A percentile compares a stretch with the other conserved stretches of the same genome.
phyloP scores from a whole-genome alignment of 1,284 basidiomycete species.

The Sphagnurus paluster region DNA sequence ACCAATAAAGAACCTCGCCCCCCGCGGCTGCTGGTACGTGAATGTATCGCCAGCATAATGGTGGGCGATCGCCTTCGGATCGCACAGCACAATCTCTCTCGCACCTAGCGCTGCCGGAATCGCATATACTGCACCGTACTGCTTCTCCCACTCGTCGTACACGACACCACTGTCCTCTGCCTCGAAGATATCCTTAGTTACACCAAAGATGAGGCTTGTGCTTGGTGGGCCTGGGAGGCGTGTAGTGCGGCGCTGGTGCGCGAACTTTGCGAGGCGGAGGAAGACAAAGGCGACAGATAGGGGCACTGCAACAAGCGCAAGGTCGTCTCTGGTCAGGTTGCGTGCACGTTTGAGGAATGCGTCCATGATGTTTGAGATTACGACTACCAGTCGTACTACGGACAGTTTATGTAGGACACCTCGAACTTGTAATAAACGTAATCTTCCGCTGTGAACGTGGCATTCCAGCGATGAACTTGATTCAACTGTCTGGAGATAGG shows the following conservation, averaged over 20 bases:
- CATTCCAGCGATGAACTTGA: no score
- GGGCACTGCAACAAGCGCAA: background rate
- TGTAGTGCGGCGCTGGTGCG: slow-evolving; percentile 15
- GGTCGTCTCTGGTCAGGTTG: no score
- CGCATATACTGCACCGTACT: slow-evolving; percentile 45
- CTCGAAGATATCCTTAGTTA: slow-evolving; percentile 19
- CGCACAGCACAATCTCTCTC: slow-evolving; percentile 39
- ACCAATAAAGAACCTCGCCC: slow-evolving; percentile 10
- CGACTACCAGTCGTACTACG: no score
- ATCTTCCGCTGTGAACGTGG: no score
- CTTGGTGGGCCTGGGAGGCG: slow-evolving; percentile 29
- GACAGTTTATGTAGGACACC: no score
- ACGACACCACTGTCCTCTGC: slow-evolving; percentile 22
- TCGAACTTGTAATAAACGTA: no score
- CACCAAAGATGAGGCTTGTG: slow-evolving; percentile 29
- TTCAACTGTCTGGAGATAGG: no score
- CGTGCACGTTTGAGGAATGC: no score
- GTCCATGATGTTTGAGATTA: no score
- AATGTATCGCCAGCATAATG: slow-evolving; percentile 43
- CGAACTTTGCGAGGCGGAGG: background rate
- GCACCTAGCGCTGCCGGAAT: slow-evolving; percentile 35
- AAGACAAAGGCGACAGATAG: slow-evolving; percentile 1
- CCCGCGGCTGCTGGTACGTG: slow-evolving; percentile 35
- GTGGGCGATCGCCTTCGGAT: slow-evolving; percentile 51
- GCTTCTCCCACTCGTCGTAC: slow-evolving; percentile 37